A percentile compares a stretch with the other conserved stretches of the same genome.
These are phyloP conservation scores for Podospora fimiseda DNA, from an alignment of 495 filamentous ascomycete species.

Conservation along the genomic window DNA sequence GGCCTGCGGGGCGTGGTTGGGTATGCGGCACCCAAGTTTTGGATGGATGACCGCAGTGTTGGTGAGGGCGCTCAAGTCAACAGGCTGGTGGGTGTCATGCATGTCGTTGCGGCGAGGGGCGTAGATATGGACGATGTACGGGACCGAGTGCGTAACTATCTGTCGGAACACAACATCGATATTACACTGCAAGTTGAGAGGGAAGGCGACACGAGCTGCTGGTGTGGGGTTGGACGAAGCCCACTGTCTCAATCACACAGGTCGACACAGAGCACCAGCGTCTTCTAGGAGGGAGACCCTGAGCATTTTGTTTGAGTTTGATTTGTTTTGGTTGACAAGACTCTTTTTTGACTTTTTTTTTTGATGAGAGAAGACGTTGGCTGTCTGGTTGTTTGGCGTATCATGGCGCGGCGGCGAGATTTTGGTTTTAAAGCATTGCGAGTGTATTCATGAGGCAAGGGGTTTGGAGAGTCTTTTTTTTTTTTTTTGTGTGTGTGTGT, in stretches of 20 bases:
- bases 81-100: slow-evolving; percentile 68
- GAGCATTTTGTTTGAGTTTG: slow-evolving; percentile 8
- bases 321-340: slow-evolving; percentile 1
- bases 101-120: slow-evolving; percentile 64
- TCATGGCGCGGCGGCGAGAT: neutral
- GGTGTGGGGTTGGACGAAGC: slow-evolving; percentile 56
- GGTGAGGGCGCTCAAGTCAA: slow-evolving; percentile 35
- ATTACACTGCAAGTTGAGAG: slow-evolving; percentile 70
- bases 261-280: slow-evolving; percentile 16
- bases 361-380: slow-evolving; percentile 2
- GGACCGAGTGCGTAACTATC: slow-evolving; percentile 53
- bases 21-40: slow-evolving; percentile 87
- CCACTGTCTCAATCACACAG: slow-evolving; percentile 22
- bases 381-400: neutral
- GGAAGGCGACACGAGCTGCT: slow-evolving; percentile 69
- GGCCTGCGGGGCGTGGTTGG: slow-evolving; percentile 76
- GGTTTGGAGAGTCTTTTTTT: neutral
- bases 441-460: neutral
- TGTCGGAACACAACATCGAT: slow-evolving; percentile 59
- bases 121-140: slow-evolving; percentile 73
- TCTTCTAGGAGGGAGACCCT: slow-evolving; percentile 17
- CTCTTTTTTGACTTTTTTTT: neutral
- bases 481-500: neutral
- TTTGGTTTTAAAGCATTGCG: neutral
- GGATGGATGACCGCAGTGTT: slow-evolving; percentile 69